Percentiles rank a stretch among this genome's conserved stretches.
These are phyloP conservation scores for Aspergillus sp. DNA, from an alignment of 2,329 filamentous ascomycete genomes.

Conservation along the genomic window DNA sequence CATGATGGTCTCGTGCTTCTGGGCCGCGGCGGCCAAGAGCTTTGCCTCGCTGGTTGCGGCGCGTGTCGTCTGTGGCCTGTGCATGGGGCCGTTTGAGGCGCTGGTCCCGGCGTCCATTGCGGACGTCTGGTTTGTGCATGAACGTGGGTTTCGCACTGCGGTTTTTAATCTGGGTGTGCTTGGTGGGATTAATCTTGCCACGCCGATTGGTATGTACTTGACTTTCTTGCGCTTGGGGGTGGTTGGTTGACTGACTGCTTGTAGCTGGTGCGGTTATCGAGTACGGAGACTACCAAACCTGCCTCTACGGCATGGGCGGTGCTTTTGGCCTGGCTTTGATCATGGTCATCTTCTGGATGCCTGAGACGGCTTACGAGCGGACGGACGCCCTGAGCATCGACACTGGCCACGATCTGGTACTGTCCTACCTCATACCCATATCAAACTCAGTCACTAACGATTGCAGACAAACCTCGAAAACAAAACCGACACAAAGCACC, in stretches of 20 bases:
- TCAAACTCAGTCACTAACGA: not conserved
- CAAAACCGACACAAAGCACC: slow-evolving; percentile 27
- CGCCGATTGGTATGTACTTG: slow-evolving; percentile 41
- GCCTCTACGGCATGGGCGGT: slow-evolving; percentile 43
- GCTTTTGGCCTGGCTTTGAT: slow-evolving; percentile 45
- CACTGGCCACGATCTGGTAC: slow-evolving; percentile 34
- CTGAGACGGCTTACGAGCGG: slow-evolving; percentile 43
- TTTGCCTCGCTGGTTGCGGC: slow-evolving; percentile 24
- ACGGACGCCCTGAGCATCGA: slow-evolving; percentile 44
- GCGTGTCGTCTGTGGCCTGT: slow-evolving; percentile 41
- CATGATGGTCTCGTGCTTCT: slow-evolving; percentile 30
- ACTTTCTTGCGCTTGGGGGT: not conserved
- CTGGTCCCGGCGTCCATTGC: slow-evolving; percentile 47
- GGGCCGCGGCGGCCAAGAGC: slow-evolving; percentile 13
- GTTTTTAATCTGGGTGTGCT: slow-evolving; percentile 50
- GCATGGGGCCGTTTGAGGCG: slow-evolving; percentile 47
- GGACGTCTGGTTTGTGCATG: slow-evolving; percentile 52
- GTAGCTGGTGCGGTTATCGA: slow-evolving; percentile 46
- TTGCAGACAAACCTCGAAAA: slow-evolving; percentile 19
- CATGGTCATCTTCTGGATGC: slow-evolving; percentile 50
- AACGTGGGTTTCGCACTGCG: slow-evolving; percentile 46
- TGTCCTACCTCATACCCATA: not conserved
- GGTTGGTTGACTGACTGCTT: not conserved
- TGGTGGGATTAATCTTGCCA: slow-evolving; percentile 48
- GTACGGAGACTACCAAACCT: slow-evolving; percentile 39